These are phyloP conservation scores for Vitis rupestris DNA, from an alignment of 164 flowering plant genomes.

Conservation along the genomic window DNA sequence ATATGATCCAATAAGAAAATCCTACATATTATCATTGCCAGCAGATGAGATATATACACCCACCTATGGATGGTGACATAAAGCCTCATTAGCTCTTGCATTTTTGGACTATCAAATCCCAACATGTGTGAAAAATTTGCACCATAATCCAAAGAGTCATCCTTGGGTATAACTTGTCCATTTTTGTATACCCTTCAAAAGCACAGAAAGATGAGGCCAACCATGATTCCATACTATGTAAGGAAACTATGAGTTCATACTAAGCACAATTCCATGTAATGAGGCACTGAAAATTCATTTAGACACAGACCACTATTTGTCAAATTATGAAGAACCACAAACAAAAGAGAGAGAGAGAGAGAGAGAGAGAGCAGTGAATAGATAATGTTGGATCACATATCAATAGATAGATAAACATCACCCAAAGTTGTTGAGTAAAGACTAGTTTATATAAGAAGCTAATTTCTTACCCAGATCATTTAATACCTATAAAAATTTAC, in stretches of 20 bases:
- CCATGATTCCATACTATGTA: neutral
- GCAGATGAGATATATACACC: slow-evolving; percentile 10
- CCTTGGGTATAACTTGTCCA: slow-evolving; percentile 60
- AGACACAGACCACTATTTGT: no score
- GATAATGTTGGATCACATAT: neutral
- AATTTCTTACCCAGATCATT: neutral
- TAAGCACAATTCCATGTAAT: neutral
- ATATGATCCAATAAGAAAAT: no score
- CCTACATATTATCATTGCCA: no score
- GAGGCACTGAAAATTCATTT: neutral
- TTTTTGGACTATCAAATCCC: slow-evolving; percentile 83
- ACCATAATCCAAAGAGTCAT: slow-evolving; percentile 89
- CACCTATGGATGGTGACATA: slow-evolving; percentile 93
- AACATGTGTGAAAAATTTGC: slow-evolving; percentile 94
- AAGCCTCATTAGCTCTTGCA: slow-evolving; percentile 97
- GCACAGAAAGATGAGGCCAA: slow-evolving; percentile 2
- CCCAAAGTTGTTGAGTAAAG: neutral
- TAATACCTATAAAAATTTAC: neutral
- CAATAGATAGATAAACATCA: neutral
- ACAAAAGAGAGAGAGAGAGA: no score
- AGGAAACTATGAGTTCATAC: neutral
- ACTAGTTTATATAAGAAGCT: neutral
- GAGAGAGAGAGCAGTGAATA: no score
- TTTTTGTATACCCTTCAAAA: slow-evolving; percentile 74
- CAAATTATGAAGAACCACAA: no score